Percentiles rank a stretch among this genome's conserved stretches.
These are phyloP conservation scores for Metschnikowia peoriensis DNA, from an alignment of 805 yeast species.

Conservation along the genomic window DNA sequence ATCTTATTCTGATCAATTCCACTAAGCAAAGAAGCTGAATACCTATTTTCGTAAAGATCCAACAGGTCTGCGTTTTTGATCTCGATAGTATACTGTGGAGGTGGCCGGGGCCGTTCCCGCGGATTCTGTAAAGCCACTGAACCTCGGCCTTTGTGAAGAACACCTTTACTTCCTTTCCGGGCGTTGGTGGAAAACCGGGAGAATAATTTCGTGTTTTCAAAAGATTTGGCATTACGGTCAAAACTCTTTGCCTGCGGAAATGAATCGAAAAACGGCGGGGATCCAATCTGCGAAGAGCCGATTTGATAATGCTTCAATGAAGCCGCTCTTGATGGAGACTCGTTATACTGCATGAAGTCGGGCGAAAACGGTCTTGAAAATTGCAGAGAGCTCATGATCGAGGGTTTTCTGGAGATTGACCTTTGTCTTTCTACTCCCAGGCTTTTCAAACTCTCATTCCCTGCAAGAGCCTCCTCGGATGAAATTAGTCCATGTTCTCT, in stretches of 20 bases:
- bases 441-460: constrained; percentile 2
- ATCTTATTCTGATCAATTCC: constrained; percentile 37
- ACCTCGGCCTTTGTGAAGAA: constrained; percentile 2
- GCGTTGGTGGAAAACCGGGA: constrained; percentile 1
- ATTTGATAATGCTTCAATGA: constrained; percentile 1
- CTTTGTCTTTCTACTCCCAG: constrained; percentile 1
- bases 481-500: constrained; percentile 11
- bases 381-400: constrained; percentile 11
- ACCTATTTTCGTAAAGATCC: constrained; percentile 45
- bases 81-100: constrained; percentile 41
- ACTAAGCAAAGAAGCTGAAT: constrained; percentile 40
- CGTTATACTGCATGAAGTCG: constrained; percentile 3
- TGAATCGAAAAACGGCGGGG: constrained; percentile 8
- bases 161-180: constrained; percentile 10
- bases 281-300: constrained; percentile 1
- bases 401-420: constrained; percentile 11
- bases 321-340: constrained; percentile 2
- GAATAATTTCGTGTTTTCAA: constrained; percentile 6
- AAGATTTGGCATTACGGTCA: constrained; percentile 6
- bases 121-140: not conserved
- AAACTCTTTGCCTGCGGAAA: not conserved
- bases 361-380: constrained; percentile 12
- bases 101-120: constrained; percentile 10
- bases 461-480: constrained; percentile 6
- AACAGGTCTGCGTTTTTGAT: constrained; percentile 45